Evolutionary conservation across 2,329 filamentous ascomycete genomes (phyloP).

Genomic region (Exutisphaerella laricina): DNA sequence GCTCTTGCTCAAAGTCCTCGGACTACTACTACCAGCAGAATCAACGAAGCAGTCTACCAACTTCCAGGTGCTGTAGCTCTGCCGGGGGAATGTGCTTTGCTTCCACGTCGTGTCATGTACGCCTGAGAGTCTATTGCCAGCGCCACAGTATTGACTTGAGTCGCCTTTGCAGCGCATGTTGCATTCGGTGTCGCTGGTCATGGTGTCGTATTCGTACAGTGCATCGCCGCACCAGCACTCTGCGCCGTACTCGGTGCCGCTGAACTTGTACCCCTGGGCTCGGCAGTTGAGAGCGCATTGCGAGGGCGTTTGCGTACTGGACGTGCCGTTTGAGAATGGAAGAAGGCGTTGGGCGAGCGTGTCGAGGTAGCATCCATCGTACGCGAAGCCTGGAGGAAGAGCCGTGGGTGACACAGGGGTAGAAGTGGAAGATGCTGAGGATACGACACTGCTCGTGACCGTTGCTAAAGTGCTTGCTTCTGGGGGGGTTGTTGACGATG

Average conservation of each 20-base stretch:
- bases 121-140: constrained; percentile 11
- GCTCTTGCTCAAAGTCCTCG: constrained; percentile 17
- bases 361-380: constrained; percentile 31
- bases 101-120: constrained; percentile 22
- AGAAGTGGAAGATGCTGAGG: constrained; percentile 6
- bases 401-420: constrained; percentile 9
- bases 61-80: constrained; percentile 22
- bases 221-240: constrained; percentile 12
- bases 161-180: constrained; percentile 25
- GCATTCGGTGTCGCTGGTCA: constrained; percentile 15
- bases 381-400: constrained; percentile 18
- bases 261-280: constrained; percentile 22
- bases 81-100: constrained; percentile 23
- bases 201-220: background rate
- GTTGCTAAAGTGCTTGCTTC: background rate
- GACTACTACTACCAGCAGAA: constrained; percentile 8
- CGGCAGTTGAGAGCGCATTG: constrained; percentile 26
- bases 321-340: constrained; percentile 15
- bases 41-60: constrained; percentile 27
- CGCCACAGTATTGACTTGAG: constrained; percentile 24
- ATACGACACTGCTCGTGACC: constrained; percentile 6
- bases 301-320: constrained; percentile 19
- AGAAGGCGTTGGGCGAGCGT: constrained; percentile 22
- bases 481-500: no score
- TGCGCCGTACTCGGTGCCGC: constrained; percentile 34